Base-by-base conservation (phyloP, 225 moss, liverwort and hornwort species). In the Antitrichia curtipendula region DNA sequence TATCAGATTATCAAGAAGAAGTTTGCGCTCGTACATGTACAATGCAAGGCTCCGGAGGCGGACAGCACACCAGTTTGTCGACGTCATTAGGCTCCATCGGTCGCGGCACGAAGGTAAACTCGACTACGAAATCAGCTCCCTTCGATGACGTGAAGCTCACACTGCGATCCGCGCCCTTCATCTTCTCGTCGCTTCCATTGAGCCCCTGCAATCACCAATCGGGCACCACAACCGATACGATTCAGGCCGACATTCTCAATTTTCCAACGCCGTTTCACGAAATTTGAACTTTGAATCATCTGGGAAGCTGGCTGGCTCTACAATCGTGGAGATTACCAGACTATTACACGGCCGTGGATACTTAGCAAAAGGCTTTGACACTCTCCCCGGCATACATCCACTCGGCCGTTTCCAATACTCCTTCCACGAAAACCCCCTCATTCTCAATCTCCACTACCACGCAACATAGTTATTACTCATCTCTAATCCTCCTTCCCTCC, bases 41-140 rank as follows among this genome's bases (percentile, higher is more conserved):
- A 79, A 93, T 93, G 83, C 93, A 93, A 47, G 92, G 93, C 41
- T 93, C 91, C 41, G 93, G 93, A 85, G 91, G 93, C 24, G 93
- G 93, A 83, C 93, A 92, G 70, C 93, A 89, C 43, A 91, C 90
- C 53, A 92, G 80, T 43, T 91, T 86, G 88, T 93, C 93, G 78
- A 87, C 49, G 64, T 93, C 93, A 32, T 21, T 79, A 8, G 92
- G 92, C 72, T 93, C 93, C 91, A 80, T 60, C 13, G 93, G 93
- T 66, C 92, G 90, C 25, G 91, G 91, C 52, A 91, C 92, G 65
- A 89, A 84, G 62, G 86, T 86, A 34, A 93, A 90, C 66, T 91
- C 87, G 14, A 85, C 85, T 17, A 89, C 83, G 54, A 57, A 90
- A 75, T 92, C 91, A 50, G 70, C 89, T 79, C 92, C 92, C 65